Percentiles rank a stretch among this genome's conserved stretches.
Conservation (phyloP, 2,329 filamentous ascomycete species). For the Stachybotrys chlorohalonatus region DNA sequence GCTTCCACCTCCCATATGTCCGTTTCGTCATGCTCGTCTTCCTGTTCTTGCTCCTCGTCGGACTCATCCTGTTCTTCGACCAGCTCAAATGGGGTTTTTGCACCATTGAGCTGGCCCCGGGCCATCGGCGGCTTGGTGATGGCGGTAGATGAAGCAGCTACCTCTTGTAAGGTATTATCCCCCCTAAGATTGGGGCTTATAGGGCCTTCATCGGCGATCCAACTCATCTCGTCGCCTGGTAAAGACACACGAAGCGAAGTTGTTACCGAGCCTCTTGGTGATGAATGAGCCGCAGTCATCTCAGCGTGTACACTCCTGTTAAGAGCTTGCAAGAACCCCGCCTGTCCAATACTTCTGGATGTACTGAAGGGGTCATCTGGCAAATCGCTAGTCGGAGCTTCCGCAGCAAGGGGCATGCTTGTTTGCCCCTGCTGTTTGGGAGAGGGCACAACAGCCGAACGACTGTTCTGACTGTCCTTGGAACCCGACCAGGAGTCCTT, state of each 20-base stretch:
- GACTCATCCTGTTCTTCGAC: slow-evolving; percentile 7
- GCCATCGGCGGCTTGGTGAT: not conserved
- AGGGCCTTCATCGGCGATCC: slow-evolving; percentile 28
- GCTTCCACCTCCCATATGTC: slow-evolving; percentile 52
- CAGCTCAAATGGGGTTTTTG: slow-evolving; percentile 9
- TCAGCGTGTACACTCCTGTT: slow-evolving; percentile 13
- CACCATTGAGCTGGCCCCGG: slow-evolving; percentile 7
- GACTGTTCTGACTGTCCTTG: slow-evolving; percentile 13
- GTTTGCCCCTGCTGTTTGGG: slow-evolving; percentile 18
- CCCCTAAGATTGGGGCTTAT: slow-evolving; percentile 26
- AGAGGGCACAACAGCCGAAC: slow-evolving; percentile 10
- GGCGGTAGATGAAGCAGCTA: not conserved
- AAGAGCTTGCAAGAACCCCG: slow-evolving; percentile 22
- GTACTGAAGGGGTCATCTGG: slow-evolving; percentile 20
- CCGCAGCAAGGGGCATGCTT: slow-evolving; percentile 4
- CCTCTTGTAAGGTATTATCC: slow-evolving; percentile 22
- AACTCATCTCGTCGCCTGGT: slow-evolving; percentile 32
- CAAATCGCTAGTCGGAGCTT: slow-evolving; percentile 6
- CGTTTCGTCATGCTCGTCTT: slow-evolving; percentile 24
- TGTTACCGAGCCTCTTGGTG: slow-evolving; percentile 16
- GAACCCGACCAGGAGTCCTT: slow-evolving; percentile 22
- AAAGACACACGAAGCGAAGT: slow-evolving; percentile 23
- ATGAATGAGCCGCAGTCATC: slow-evolving; percentile 1
- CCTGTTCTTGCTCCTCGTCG: not conserved
- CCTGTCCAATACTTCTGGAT: slow-evolving; percentile 16